Evolutionary conservation across 495 filamentous ascomycete genomes (phyloP).

Genomic region (Chaetomium cochliodes): DNA sequence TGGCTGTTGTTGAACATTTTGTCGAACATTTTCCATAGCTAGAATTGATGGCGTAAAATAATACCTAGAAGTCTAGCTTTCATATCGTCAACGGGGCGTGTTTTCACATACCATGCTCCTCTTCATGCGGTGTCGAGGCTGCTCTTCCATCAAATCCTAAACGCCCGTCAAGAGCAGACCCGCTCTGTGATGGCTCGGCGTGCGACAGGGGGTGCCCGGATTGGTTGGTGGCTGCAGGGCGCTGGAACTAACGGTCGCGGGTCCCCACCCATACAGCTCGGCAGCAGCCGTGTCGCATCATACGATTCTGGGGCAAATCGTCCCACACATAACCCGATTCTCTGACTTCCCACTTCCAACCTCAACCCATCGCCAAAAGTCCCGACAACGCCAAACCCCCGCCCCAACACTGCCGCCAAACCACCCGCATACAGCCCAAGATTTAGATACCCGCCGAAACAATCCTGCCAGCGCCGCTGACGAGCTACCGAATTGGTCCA

Average conservation of each 20-base stretch:
- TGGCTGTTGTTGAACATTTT: neutral
- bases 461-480: constrained; percentile 1
- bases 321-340: constrained; percentile 33
- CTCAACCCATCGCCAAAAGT: constrained; percentile 17
- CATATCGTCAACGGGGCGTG: too few relatives aligned
- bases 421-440: constrained; percentile 17
- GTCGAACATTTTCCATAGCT: neutral
- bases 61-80: too few relatives aligned
- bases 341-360: constrained; percentile 19
- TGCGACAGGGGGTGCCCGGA: too few relatives aligned
- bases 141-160: too few relatives aligned
- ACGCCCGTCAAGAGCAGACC: too few relatives aligned
- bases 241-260: too few relatives aligned
- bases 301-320: constrained; percentile 36
- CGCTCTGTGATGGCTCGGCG: too few relatives aligned
- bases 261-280: constrained; percentile 9
- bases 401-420: constrained; percentile 11
- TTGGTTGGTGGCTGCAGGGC: too few relatives aligned
- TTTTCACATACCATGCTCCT: too few relatives aligned
- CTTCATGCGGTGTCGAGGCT: too few relatives aligned
- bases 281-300: constrained; percentile 28
- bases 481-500: constrained; percentile 17
- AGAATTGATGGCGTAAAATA: too few relatives aligned
- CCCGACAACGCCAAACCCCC: neutral
- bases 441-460: neutral